These are phyloP conservation scores for Stephanodiscus triporus DNA, from an alignment of 108 stramenopile species.

Conservation along the genomic window DNA sequence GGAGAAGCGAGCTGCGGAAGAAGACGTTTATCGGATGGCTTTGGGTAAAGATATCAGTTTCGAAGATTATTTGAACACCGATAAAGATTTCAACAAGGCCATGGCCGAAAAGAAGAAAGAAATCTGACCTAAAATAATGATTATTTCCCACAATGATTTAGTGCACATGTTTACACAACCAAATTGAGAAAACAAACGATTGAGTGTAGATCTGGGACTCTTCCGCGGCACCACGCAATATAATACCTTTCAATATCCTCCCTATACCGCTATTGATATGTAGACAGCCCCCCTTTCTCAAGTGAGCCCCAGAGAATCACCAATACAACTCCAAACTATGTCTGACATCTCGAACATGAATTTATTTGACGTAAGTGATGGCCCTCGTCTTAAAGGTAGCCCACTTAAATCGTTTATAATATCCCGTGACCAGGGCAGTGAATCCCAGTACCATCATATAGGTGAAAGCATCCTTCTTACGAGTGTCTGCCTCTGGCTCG, in stretches of 20 bases:
- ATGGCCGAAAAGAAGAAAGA: conserved; percentile 43
- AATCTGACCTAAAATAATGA: too few relatives aligned
- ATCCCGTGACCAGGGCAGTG: conserved; percentile 87
- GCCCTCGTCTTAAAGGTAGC: conserved; percentile 94
- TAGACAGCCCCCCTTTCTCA: not conserved
- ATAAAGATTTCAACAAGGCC: conserved; percentile 65
- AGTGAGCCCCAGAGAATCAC: not conserved
- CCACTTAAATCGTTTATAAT: conserved; percentile 99
- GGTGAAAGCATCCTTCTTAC: conserved; percentile 95
- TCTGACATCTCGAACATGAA: not conserved
- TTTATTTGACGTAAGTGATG: conserved; percentile 93
- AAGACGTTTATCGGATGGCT: conserved; percentile 65
- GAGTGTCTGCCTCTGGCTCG: conserved; percentile 97
- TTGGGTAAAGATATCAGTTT: conserved; percentile 73
- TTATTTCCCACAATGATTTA: too few relatives aligned
- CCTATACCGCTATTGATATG: not conserved
- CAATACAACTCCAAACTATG: not conserved
- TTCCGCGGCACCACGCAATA: too few relatives aligned
- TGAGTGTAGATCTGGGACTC: too few relatives aligned
- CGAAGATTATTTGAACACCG: conserved; percentile 73
- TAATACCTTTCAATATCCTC: too few relatives aligned
- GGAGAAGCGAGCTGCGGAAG: conserved; percentile 55
- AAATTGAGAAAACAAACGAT: too few relatives aligned
- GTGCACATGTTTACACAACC: too few relatives aligned
- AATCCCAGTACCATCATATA: conserved; percentile 86